phyloP scores from a whole-genome alignment of 306 rosid species.

The Dryas alaskensis region DNA sequence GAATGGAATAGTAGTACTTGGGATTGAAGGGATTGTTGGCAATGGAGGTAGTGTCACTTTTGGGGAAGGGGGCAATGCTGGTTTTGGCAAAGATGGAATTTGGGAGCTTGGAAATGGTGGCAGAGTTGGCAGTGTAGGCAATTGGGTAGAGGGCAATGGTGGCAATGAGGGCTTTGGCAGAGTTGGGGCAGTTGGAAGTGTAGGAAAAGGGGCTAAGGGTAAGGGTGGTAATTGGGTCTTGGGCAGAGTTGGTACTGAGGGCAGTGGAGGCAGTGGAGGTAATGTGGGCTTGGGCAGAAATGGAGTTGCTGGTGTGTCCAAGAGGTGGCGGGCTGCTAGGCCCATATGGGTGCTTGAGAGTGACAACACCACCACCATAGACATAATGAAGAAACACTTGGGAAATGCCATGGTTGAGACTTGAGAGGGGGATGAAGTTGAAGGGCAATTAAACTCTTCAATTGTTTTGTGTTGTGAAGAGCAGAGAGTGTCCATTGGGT shows the following conservation, averaged over 20 bases:
- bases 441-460: too few relatives aligned
- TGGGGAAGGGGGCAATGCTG: slow-evolving; percentile 2
- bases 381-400: slow-evolving; percentile 7
- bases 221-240: background rate
- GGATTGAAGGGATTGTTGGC: slow-evolving; percentile 12
- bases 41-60: slow-evolving; percentile 4
- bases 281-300: slow-evolving; percentile 13
- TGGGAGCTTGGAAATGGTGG: background rate
- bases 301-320: slow-evolving; percentile 14
- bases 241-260: slow-evolving; percentile 20
- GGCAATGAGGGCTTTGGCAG: slow-evolving; percentile 18
- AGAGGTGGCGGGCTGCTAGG: slow-evolving; percentile 20
- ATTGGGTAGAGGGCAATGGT: background rate
- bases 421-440: background rate
- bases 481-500: background rate
- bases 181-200: slow-evolving; percentile 9
- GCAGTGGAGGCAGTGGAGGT: slow-evolving; percentile 4
- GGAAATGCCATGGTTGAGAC: slow-evolving; percentile 4
- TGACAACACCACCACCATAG: background rate
- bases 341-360: slow-evolving; percentile 9
- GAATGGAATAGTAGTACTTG: slow-evolving; percentile 1
- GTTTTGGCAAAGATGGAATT: slow-evolving; percentile 13
- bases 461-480: slow-evolving; percentile 2
- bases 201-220: background rate
- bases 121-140: background rate